Conservation (phyloP, 2,329 filamentous ascomycete genomes). For the Coniochaeta prunicola region DNA sequence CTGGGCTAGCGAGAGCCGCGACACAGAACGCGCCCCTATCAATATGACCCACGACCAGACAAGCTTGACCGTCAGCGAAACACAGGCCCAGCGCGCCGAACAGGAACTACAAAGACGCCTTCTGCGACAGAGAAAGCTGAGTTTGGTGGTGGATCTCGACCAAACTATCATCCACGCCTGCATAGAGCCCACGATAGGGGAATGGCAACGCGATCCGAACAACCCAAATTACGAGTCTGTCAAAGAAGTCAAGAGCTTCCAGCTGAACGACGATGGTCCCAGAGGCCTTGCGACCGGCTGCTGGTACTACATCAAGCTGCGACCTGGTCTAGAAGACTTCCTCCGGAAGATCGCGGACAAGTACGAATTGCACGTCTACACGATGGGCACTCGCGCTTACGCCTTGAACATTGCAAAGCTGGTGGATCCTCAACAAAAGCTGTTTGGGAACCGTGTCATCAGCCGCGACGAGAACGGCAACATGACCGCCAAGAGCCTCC, state of each 20-base stretch:
- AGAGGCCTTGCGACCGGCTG: conserved; percentile 63
- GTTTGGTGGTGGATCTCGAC: conserved; percentile 91
- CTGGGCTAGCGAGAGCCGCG: conserved; percentile 73
- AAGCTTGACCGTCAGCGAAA: conserved; percentile 74
- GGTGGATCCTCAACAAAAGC: conserved; percentile 79
- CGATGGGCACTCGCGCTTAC: conserved; percentile 97
- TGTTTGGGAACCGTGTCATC: conserved; percentile 91
- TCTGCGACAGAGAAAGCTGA: conserved; percentile 74
- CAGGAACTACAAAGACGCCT: conserved; percentile 80
- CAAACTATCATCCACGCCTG: conserved; percentile 98
- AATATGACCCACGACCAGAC: conserved; percentile 94
- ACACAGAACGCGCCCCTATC: conserved; percentile 82
- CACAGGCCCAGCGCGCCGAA: conserved; percentile 74
- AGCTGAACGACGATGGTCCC: conserved; percentile 78
- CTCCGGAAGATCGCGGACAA: conserved; percentile 68
- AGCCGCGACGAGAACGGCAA: conserved; percentile 96
- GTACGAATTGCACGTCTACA: conserved; percentile 97
- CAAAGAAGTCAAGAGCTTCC: conserved; percentile 81
- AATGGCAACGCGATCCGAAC: conserved; percentile 83
- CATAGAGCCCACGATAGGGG: conserved; percentile 90
- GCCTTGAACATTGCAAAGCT: conserved; percentile 87
- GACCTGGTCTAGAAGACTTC: conserved; percentile 78
- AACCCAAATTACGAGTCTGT: conserved; percentile 91
- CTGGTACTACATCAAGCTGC: conserved; percentile 98
- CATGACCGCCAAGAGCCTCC: conserved; percentile 81